Evolutionary conservation across 2,329 filamentous ascomycete genomes (phyloP), one percentile per base, ranked within the genome.

Genomic region (Thyridium curvatum): DNA sequence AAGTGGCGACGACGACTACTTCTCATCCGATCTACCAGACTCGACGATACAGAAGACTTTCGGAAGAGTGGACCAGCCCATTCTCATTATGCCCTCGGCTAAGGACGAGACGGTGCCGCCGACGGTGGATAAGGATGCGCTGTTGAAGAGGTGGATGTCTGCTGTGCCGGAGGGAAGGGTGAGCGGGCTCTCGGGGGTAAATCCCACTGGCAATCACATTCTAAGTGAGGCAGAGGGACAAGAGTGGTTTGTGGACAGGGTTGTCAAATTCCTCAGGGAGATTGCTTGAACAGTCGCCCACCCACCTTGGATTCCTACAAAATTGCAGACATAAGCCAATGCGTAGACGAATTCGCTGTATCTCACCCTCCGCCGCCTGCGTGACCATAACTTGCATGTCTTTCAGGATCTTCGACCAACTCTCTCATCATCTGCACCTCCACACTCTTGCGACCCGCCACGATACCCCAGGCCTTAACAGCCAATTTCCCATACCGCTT

Each of bases 1-100:
- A 32, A 77, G 79, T 5, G 84, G 82, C 9, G 83, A 86, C 42
- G 90, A 96, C 56, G 90, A 95, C 56, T 87, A 85, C 54, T 95
- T 94, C 63, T 90, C 84, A 13, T 81, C 79, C 3, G 85, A 93
- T 54, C 63, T 93, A n/a, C 59, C 66, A 1, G 63, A 71, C 26
- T 67, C 74, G 26, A 66, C 69, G 14, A 64, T 89, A 7, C 53
- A 60, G 18, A 56, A 56, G 13, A 82, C 82, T 13, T 95, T 91
- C 72, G 74, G 79, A 3, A 64, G 63, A 37, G 65, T 87, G 39
- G 63, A 66, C 32, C 70, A 74, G 38, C 75, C 78, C 2, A 59
- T 87, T 1, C 62, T 85, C 46, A 76, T 86, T 14, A 54, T 89
- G 28, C 77, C 79, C 42, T 82, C 82, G 2, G 81, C 67, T 6